Percentiles rank a stretch among this genome's conserved stretches.
phyloP scores from a whole-genome alignment of 371 early-diverging fungal species.

The Zopfochytrium polystomum region DNA sequence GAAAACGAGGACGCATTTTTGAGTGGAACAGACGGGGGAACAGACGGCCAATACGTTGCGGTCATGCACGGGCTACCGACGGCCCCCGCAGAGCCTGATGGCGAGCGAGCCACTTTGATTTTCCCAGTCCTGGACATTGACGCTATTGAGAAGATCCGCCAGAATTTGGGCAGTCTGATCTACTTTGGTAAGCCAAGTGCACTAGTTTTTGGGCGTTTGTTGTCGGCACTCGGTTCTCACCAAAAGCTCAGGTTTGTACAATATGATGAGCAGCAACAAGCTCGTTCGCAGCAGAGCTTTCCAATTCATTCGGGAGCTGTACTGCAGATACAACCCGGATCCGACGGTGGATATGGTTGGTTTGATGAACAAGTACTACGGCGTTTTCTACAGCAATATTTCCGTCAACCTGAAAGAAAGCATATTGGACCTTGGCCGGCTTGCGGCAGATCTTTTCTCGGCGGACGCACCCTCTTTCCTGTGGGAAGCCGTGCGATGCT shows the following conservation, averaged over 20 bases:
- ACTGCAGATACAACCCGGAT: constrained; percentile 37
- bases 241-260: constrained; percentile 36
- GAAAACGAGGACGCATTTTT: constrained; percentile 30
- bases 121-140: constrained; percentile 36
- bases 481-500: constrained; percentile 52
- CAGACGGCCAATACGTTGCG: constrained; percentile 34
- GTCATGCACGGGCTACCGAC: constrained; percentile 28
- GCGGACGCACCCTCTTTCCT: constrained; percentile 42
- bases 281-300: constrained; percentile 34
- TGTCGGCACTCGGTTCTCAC: neutral
- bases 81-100: neutral
- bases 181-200: constrained; percentile 36
- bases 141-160: constrained; percentile 32
- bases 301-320: constrained; percentile 42
- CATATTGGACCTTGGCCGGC: constrained; percentile 26
- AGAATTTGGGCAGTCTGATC: constrained; percentile 42
- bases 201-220: neutral
- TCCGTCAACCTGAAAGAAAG: constrained; percentile 26
- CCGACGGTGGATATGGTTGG: constrained; percentile 29
- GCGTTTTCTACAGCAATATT: constrained; percentile 35
- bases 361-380: constrained; percentile 25
- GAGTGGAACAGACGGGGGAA: constrained; percentile 23
- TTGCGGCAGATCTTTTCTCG: constrained; percentile 37
- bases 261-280: constrained; percentile 37
- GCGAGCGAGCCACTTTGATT: constrained; percentile 16